phyloP scores from a whole-genome alignment of 257 asterid genomes.

The Forsythia suspensa region DNA sequence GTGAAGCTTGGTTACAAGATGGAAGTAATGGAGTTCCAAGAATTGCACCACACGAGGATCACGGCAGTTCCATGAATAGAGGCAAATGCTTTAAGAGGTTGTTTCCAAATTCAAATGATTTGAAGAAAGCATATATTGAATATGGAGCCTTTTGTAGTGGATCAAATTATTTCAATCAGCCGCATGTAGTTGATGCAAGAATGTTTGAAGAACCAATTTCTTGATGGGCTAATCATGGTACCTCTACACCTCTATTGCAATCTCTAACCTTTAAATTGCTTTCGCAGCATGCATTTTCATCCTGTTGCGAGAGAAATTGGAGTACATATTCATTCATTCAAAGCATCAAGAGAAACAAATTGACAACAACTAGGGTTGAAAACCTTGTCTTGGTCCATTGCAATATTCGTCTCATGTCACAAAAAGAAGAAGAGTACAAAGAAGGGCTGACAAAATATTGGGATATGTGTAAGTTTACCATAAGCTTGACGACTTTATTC shows the following conservation, averaged over 20 bases:
- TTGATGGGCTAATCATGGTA: neutral
- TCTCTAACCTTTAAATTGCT: neutral
- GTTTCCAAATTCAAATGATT: neutral
- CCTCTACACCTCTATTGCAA: neutral
- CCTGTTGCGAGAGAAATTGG: neutral
- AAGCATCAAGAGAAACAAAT: neutral
- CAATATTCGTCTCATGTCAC: neutral
- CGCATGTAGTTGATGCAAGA: no score
- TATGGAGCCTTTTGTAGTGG: no score
- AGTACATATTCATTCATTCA: neutral
- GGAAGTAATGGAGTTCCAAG: neutral
- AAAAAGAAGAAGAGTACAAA: neutral
- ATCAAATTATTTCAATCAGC: no score
- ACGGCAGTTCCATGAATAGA: no score
- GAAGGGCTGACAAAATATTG: neutral
- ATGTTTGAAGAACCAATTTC: neutral
- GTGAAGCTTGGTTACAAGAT: neutral
- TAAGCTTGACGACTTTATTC: neutral
- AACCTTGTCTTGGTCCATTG: neutral
- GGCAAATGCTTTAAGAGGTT: neutral
- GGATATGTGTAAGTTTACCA: neutral
- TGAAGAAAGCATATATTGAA: neutral
- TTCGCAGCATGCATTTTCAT: neutral
- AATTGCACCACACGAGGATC: neutral
- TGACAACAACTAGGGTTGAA: neutral